Percentiles rank a stretch among this genome's conserved stretches.
phyloP scores from a whole-genome alignment of 331 rosid species.

The Spiraea crenata region DNA sequence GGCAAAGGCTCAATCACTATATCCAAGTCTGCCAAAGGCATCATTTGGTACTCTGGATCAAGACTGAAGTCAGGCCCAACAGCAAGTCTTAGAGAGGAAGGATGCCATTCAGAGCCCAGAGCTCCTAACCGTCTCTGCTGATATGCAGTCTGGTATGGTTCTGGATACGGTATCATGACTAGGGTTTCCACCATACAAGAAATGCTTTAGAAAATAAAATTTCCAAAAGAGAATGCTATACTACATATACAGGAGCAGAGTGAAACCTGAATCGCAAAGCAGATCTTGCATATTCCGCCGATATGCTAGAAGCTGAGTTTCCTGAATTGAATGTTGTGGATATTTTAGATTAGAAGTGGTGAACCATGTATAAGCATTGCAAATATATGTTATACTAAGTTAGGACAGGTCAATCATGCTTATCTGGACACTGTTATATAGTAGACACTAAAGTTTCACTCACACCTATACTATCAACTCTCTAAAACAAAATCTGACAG shows the following conservation, averaged over 20 bases:
- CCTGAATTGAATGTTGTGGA: constrained; percentile 54
- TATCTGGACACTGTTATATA: not conserved
- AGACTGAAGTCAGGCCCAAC: constrained; percentile 92
- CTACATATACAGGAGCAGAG: constrained; percentile 19
- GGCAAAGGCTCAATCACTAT: constrained; percentile 69
- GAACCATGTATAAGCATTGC: not conserved
- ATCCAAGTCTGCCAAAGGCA: constrained; percentile 91
- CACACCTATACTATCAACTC: not conserved
- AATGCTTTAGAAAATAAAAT: constrained; percentile 22
- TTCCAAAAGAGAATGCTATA: constrained; percentile 7
- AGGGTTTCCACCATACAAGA: constrained; percentile 42
- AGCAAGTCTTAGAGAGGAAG: constrained; percentile 76
- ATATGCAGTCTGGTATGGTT: constrained; percentile 92
- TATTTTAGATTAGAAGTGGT: constrained; percentile 13
- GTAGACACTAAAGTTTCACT: not conserved
- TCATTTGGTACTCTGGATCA: constrained; percentile 84
- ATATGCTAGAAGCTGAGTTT: constrained; percentile 84
- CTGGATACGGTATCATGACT: constrained; percentile 95
- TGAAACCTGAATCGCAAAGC: constrained; percentile 91
- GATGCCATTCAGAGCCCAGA: constrained; percentile 91
- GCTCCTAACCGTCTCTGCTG: constrained; percentile 91
- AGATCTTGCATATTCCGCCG: constrained; percentile 92
- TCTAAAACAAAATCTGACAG: not conserved
- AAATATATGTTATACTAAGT: not conserved
- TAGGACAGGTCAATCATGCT: not conserved